These are phyloP conservation scores for Nicotiana tabacum DNA, from an alignment of 257 asterid genomes.

Conservation along the genomic window DNA sequence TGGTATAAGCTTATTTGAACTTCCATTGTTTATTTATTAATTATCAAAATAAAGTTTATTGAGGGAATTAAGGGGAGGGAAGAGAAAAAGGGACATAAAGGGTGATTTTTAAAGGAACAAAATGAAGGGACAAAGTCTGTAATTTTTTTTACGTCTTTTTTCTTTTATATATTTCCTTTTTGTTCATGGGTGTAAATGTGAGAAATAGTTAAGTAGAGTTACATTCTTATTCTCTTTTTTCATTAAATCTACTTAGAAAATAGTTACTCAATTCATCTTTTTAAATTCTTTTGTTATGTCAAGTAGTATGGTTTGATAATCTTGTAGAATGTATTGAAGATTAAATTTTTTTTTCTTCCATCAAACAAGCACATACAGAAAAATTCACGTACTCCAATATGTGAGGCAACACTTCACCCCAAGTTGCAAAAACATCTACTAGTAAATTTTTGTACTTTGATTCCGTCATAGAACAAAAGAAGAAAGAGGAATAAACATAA, in stretches of 20 bases:
- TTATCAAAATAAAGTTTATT: constrained; percentile 7
- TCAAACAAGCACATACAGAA: neutral
- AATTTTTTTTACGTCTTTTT: neutral
- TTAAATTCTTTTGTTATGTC: neutral
- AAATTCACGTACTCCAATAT: neutral
- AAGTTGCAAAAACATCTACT: constrained; percentile 3
- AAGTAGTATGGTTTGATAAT: neutral
- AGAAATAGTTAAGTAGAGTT: constrained; percentile 24
- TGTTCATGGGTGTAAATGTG: constrained; percentile 54
- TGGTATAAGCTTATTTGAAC: constrained; percentile 13
- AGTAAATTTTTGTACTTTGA: constrained; percentile 6
- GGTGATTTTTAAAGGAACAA: constrained; percentile 10
- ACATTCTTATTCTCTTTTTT: neutral
- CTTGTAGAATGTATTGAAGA: neutral
- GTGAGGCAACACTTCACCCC: constrained; percentile 11
- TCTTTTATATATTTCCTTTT: constrained; percentile 16
- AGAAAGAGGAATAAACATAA: constrained; percentile 3
- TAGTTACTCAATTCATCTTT: neutral
- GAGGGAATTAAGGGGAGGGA: neutral
- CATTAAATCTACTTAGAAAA: neutral
- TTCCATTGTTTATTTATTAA: constrained; percentile 13
- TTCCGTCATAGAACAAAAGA: neutral
- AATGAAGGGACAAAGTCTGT: constrained; percentile 15
- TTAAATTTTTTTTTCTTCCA: neutral
- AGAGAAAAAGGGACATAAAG: neutral